Base-by-base conservation (phyloP, 1,139 yeast species). In the Sugiyamaella xylanicola region DNA sequence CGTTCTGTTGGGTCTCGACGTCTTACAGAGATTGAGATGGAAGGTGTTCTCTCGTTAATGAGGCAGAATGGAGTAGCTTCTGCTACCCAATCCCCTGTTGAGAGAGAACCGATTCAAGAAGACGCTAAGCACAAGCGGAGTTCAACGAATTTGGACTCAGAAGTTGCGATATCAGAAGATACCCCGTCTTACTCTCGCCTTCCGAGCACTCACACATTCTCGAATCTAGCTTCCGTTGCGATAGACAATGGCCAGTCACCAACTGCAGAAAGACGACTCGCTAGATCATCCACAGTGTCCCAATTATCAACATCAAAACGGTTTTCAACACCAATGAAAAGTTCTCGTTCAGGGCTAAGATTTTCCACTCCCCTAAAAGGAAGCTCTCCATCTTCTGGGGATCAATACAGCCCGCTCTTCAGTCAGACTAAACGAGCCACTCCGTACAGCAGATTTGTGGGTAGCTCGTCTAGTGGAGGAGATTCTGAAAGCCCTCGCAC, bases 1-100 rank as follows among this genome's bases (percentile, higher is more conserved):
- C 78, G 79, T 36, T 76, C 75, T 40, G 90, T 88, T 67, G 97
- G 97, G n/a, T 82, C 84, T 58, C 73, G 74, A 16, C 92, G 95
- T 8, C 74, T 91, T 58, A 78, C 85, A 9, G 91, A 86, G 16
- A 77, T 90, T 49, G 98, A 92, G 69, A 80, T 85, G 61, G 95
- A 86, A 66, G 97, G 97, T 3, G 96, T 91, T 0, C 71, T 87
- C 65, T 81, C 95, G 1, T 65, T 85, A 22, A 76, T 78, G 52
- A 48, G 37, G 17, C 52, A 48, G 15, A 48, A 48, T 16, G 52
- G 52, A 4, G 41, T 46, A 7, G 9, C 17, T 19, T 3, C n/a
- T 19, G 22, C 43, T 8, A 46, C n/a, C 36, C 49, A 45, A 16
- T 25, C 44, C 3, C 41, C 37, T 11, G n/a, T 8, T n/a, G 44